Conservation (phyloP, 305 asterid genomes). For the Fraxinus angustifolia region DNA sequence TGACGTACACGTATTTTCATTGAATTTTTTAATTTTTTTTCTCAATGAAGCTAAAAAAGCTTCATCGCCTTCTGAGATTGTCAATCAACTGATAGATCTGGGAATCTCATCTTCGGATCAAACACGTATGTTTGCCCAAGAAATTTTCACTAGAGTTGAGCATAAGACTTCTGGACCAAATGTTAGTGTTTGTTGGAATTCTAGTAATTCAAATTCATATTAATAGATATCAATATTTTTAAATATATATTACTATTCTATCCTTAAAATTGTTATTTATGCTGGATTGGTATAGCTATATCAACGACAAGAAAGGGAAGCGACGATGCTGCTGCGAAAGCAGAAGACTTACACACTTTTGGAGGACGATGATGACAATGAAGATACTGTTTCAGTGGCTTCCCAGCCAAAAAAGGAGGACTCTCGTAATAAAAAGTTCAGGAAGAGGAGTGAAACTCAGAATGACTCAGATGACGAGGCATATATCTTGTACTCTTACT, state of each 20-base stretch:
- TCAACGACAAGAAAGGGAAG: conserved; percentile 69
- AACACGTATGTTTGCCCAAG: conserved; percentile 58
- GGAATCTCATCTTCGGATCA: conserved; percentile 66
- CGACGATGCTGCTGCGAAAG: conserved; percentile 58
- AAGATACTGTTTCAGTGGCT: conserved; percentile 36
- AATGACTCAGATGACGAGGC: conserved; percentile 75
- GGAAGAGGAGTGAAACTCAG: conserved; percentile 62
- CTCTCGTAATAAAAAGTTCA: conserved; percentile 54
- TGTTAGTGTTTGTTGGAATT: conserved; percentile 39
- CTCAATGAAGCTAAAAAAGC: conserved; percentile 69
- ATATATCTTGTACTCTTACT: conserved; percentile 31
- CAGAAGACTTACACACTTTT: conserved; percentile 62
- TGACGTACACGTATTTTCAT: neutral
- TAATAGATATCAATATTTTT: neutral
- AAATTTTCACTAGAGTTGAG: conserved; percentile 70
- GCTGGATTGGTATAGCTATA: conserved; percentile 41
- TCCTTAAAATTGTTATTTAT: neutral
- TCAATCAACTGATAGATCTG: conserved; percentile 48
- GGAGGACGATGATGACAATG: conserved; percentile 72
- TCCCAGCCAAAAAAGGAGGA: conserved; percentile 52
- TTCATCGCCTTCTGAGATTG: conserved; percentile 76
- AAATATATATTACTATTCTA: conserved; percentile 16
- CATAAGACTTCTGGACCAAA: conserved; percentile 71
- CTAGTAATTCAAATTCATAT: conserved; percentile 12
- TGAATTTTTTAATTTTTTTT: neutral